These are phyloP conservation scores for Carex kokanica DNA, from an alignment of 176 grass and related monocot genomes.

Conservation along the genomic window DNA sequence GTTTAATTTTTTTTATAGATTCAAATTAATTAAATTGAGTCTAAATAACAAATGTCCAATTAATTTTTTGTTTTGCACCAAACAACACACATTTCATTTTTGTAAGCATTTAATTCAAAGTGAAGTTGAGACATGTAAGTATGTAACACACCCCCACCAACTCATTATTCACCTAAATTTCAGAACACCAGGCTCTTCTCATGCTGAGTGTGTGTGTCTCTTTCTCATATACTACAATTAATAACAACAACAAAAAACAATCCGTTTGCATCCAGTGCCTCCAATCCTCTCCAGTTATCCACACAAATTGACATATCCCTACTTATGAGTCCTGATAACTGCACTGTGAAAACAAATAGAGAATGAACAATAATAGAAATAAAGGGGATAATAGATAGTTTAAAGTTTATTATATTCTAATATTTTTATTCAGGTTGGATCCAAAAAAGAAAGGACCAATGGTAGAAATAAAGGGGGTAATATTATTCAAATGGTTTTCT, in stretches of 20 bases:
- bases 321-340: neutral
- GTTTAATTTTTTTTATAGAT: no score
- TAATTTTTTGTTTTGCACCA: no score
- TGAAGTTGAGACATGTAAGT: neutral
- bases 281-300: neutral
- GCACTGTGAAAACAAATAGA: neutral
- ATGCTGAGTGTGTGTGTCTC: no score
- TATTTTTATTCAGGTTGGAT: neutral
- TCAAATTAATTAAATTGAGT: no score
- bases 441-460: neutral
- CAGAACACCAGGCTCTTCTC: neutral
- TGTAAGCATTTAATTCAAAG: no score
- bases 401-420: neutral
- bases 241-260: no score
- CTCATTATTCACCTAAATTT: neutral
- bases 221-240: no score
- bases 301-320: neutral
- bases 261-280: no score
- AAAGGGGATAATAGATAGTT: neutral
- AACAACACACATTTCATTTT: no score
- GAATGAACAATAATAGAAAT: neutral
- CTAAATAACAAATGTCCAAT: no score
- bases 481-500: neutral
- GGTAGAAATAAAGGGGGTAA: neutral
- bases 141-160: neutral